Evolutionary conservation across 495 filamentous ascomycete species (phyloP).

Genomic region (Endocarpon pusillum): DNA sequence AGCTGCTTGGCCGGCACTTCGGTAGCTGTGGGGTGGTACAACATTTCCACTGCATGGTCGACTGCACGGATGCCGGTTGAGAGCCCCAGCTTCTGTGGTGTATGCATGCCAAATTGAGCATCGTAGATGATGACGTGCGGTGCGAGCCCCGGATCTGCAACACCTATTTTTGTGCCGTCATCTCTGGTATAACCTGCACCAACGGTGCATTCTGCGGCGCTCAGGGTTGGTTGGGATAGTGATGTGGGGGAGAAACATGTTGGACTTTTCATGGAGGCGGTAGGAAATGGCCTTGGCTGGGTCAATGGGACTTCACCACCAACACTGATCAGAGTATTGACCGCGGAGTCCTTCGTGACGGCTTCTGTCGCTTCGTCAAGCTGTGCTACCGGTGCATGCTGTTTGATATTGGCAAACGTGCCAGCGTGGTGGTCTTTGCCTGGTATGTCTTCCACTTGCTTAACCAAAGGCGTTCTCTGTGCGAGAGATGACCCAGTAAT

Average conservation of each 20-base stretch:
- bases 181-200: slow-evolving; percentile 23
- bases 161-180: slow-evolving; percentile 23
- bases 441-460: slow-evolving; percentile 26
- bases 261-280: slow-evolving; percentile 30
- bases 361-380: slow-evolving; percentile 25
- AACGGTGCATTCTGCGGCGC: slow-evolving; percentile 28
- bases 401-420: slow-evolving; percentile 26
- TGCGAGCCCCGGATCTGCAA: slow-evolving; percentile 17
- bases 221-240: no score
- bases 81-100: slow-evolving; percentile 23
- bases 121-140: slow-evolving; percentile 28
- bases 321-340: slow-evolving; percentile 32
- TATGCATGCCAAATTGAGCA: slow-evolving; percentile 22
- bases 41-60: slow-evolving; percentile 31
- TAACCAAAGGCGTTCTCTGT: slow-evolving; percentile 25
- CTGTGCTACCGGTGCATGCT: slow-evolving; percentile 29
- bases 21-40: slow-evolving; percentile 30
- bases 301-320: slow-evolving; percentile 32
- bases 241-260: no score
- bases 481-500: slow-evolving; percentile 30
- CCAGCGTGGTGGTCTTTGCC: slow-evolving; percentile 24
- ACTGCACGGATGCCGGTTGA: slow-evolving; percentile 28
- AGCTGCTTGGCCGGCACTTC: slow-evolving; percentile 26
- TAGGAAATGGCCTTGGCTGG: no score
- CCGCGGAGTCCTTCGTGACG: slow-evolving; percentile 18